Percentiles rank a stretch among this genome's conserved stretches.
Conservation (phyloP, 371 early-diverging fungal species). For the Globomyces sp. region DNA sequence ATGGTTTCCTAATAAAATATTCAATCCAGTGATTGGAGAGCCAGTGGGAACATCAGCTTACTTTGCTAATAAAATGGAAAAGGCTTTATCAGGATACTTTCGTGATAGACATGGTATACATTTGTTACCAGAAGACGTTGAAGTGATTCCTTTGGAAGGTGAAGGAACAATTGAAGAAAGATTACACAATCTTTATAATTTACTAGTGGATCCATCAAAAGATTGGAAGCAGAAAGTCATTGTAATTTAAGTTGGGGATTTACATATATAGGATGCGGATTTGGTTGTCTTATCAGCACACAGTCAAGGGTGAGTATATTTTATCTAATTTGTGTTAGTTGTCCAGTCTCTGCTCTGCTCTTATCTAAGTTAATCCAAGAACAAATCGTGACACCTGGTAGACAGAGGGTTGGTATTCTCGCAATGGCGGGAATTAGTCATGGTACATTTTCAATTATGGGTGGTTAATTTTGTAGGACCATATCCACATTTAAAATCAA, state of each 20-base stretch:
- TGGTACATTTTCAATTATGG: slow-evolving; percentile 27
- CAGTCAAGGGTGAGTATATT: slow-evolving; percentile 64
- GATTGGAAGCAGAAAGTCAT: neutral
- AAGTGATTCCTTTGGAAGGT: slow-evolving; percentile 79
- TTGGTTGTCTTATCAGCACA: slow-evolving; percentile 83
- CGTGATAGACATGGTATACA: slow-evolving; percentile 48
- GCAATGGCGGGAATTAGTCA: slow-evolving; percentile 92
- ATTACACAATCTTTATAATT: slow-evolving; percentile 67
- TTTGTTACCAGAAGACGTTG: slow-evolving; percentile 54
- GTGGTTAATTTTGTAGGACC: slow-evolving; percentile 40
- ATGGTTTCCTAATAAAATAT: slow-evolving; percentile 72
- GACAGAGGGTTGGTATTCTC: slow-evolving; percentile 71
- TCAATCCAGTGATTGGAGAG: slow-evolving; percentile 72
- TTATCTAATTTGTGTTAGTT: slow-evolving; percentile 21
- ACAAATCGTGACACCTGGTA: slow-evolving; percentile 57
- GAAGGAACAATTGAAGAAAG: slow-evolving; percentile 87
- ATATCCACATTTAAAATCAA: slow-evolving; percentile 76
- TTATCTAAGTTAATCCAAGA: slow-evolving; percentile 65
- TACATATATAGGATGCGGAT: slow-evolving; percentile 61
- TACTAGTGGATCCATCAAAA: slow-evolving; percentile 41
- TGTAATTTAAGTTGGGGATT: slow-evolving; percentile 1
- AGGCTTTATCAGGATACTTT: slow-evolving; percentile 29
- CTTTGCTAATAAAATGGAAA: slow-evolving; percentile 83
- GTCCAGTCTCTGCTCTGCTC: slow-evolving; percentile 79
- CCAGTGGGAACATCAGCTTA: slow-evolving; percentile 87